phyloP scores from a whole-genome alignment of 495 filamentous ascomycete species.

The Saxophila tyrrhenica region DNA sequence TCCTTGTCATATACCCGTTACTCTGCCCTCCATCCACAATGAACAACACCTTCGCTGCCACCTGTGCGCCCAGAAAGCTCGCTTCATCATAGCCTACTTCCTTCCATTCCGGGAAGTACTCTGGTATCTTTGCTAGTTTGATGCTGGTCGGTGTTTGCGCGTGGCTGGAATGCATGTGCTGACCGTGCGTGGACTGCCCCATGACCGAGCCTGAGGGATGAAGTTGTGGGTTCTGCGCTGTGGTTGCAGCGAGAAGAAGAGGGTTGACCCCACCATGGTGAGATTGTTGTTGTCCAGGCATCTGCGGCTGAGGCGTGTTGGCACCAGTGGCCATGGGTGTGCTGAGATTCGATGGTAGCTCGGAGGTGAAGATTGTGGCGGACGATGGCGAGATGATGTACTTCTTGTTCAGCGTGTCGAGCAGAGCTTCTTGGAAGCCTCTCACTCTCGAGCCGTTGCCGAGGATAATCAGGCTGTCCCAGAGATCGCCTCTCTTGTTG shows the following conservation, averaged over 20 bases:
- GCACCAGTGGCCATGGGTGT: slow-evolving; percentile 85
- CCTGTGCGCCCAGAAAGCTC: slow-evolving; percentile 64
- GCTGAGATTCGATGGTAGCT: slow-evolving; percentile 80
- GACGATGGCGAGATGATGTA: slow-evolving; percentile 82
- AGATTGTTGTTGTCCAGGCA: slow-evolving; percentile 30
- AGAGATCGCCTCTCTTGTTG: slow-evolving; percentile 68
- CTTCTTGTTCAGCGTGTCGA: slow-evolving; percentile 64
- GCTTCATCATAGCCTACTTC: slow-evolving; percentile 53
- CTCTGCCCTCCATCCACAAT: slow-evolving; percentile 57
- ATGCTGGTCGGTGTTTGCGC: slow-evolving; percentile 83
- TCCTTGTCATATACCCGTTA: slow-evolving; percentile 61
- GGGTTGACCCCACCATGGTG: slow-evolving; percentile 63
- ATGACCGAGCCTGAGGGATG: slow-evolving; percentile 26
- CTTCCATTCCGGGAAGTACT: slow-evolving; percentile 91
- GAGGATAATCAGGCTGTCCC: slow-evolving; percentile 80
- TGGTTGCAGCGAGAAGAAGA: slow-evolving; percentile 85
- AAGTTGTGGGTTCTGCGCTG: slow-evolving; percentile 40
- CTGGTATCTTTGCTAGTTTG: slow-evolving; percentile 63
- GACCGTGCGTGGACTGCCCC: slow-evolving; percentile 31
- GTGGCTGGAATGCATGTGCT: slow-evolving; percentile 57
- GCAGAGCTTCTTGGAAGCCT: slow-evolving; percentile 77
- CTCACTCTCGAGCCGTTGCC: slow-evolving; percentile 77
- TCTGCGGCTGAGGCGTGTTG: slow-evolving; percentile 68
- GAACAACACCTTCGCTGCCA: slow-evolving; percentile 64
- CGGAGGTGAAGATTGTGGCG: slow-evolving; percentile 91